Base-by-base conservation (phyloP, 2,329 filamentous ascomycete genomes). In the Apiospora hydei region DNA sequence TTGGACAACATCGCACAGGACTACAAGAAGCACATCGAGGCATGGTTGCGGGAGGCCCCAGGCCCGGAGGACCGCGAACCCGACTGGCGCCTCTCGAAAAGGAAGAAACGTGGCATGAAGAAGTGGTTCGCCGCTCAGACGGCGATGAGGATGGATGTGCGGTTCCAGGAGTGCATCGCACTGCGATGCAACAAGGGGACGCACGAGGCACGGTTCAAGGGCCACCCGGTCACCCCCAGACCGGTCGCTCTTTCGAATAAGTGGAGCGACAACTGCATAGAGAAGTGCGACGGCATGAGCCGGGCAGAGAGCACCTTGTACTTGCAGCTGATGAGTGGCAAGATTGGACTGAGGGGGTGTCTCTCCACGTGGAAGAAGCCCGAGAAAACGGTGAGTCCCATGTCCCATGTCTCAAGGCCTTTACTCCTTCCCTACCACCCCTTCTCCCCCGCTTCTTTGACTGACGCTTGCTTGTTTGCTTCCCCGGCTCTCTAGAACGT, bases 281-380 rank as follows among this genome's bases (percentile, higher is more conserved):
- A 26, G 5, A 26, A 53, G 10, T 53, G 49, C 24, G 14, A 53
- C 6, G 49, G 5, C n/a, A 53, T 53, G 49, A 26, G 24, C 24
- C 49, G 49, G n/a, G 49, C n/a, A 53, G 49, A 53, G 49, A 53
- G 49, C n/a, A 53, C n/a, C n/a, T 3, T 53, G 24, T 53, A 53
- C 49, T 26, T 53, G 24, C 49, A 53, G 24, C 24, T 53, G n/a
- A n/a, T 53, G 49, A 53, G 49, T 11, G 49, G 49, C 24, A 53
- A 53, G 49, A 53, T 26, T 26, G 49, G n/a, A 14, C 49, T 53
- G n/a, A 26, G 24, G 13, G 49, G 49, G 5, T 53, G 30, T 53
- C 24, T 53, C n/a, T 53, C n/a, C 49, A 53, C n/a, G n/a, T 14
- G n/a, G n/a, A 14, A 13, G 24, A 24, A 26, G 4, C 6, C n/a